Conservation (phyloP, 2,329 filamentous ascomycete species). For the Eutypa lata region DNA sequence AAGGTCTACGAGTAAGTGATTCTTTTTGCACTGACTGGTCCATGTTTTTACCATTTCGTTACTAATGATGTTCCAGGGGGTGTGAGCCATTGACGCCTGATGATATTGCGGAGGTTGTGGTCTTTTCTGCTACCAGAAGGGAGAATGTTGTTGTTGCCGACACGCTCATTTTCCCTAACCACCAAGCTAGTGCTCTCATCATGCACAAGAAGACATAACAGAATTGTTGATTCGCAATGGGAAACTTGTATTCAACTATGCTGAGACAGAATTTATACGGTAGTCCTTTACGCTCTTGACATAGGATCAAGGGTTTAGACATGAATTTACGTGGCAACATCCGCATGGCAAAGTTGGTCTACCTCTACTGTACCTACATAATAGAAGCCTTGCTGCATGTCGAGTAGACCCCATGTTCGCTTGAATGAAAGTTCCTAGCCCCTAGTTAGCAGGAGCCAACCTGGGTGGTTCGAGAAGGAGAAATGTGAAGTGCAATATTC, state of each 20-base stretch:
- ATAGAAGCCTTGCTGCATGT: too few species aligned
- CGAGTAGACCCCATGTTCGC: too few species aligned
- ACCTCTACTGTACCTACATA: too few species aligned
- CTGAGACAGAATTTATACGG: neutral
- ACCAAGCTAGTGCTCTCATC: slow-evolving; percentile 52
- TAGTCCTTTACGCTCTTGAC: too few species aligned
- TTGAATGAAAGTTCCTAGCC: too few species aligned
- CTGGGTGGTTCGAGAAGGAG: too few species aligned
- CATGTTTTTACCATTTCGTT: neutral
- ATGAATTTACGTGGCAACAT: too few species aligned
- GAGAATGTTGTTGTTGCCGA: slow-evolving; percentile 82
- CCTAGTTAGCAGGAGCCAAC: too few species aligned
- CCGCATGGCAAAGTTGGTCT: too few species aligned
- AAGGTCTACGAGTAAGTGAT: slow-evolving; percentile 59
- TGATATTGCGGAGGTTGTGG: slow-evolving; percentile 75
- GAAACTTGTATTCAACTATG: neutral
- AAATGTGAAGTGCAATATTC: slow-evolving; percentile 29
- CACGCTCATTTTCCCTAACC: slow-evolving; percentile 71
- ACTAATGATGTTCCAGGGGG: slow-evolving; percentile 23
- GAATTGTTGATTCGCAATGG: neutral
- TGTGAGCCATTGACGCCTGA: slow-evolving; percentile 69
- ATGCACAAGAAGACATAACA: slow-evolving; percentile 25
- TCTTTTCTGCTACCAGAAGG: slow-evolving; percentile 71
- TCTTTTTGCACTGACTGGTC: neutral
- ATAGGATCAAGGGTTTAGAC: too few species aligned